Percentiles rank a stretch among this genome's conserved stretches.
phyloP scores from a whole-genome alignment of 768 basidiomycete species.

The Hypsizygus marmoreus region DNA sequence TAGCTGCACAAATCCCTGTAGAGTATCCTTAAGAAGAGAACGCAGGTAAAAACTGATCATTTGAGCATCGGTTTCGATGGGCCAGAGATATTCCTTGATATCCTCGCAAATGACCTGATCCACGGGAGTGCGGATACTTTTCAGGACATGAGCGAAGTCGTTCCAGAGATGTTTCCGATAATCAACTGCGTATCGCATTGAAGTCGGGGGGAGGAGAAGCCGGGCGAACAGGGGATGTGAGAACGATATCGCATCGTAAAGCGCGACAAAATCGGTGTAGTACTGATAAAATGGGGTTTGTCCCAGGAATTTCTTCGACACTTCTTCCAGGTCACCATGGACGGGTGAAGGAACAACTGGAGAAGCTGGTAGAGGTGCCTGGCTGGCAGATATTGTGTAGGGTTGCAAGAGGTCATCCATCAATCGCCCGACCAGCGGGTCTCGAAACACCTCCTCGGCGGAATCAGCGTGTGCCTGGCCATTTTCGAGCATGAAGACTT shows the following conservation, averaged over 20 bases:
- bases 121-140: slow-evolving; percentile 54
- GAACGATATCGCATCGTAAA: slow-evolving; percentile 94
- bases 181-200: slow-evolving; percentile 77
- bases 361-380: slow-evolving; percentile 17
- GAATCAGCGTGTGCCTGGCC: slow-evolving; percentile 57
- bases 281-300: slow-evolving; percentile 88
- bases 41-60: slow-evolving; percentile 66
- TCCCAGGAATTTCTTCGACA: slow-evolving; percentile 62
- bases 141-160: slow-evolving; percentile 70
- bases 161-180: slow-evolving; percentile 85
- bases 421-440: slow-evolving; percentile 55
- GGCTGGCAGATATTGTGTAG: slow-evolving; percentile 41
- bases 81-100: slow-evolving; percentile 67
- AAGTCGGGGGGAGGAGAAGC: slow-evolving; percentile 74
- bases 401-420: slow-evolving; percentile 64
- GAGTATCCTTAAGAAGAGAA: slow-evolving; percentile 46
- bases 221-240: slow-evolving; percentile 73
- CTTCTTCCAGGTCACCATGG: slow-evolving; percentile 48
- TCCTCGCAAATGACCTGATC: slow-evolving; percentile 55
- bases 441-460: slow-evolving; percentile 78
- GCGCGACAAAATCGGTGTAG: slow-evolving; percentile 85
- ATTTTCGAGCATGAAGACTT: slow-evolving; percentile 95
- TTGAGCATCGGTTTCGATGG: slow-evolving; percentile 62
- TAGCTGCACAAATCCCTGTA: slow-evolving; percentile 61
- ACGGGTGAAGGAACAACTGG: slow-evolving; percentile 17